phyloP scores from a whole-genome alignment of 1,284 basidiomycete genomes.

The Macrocystidia cucumis region DNA sequence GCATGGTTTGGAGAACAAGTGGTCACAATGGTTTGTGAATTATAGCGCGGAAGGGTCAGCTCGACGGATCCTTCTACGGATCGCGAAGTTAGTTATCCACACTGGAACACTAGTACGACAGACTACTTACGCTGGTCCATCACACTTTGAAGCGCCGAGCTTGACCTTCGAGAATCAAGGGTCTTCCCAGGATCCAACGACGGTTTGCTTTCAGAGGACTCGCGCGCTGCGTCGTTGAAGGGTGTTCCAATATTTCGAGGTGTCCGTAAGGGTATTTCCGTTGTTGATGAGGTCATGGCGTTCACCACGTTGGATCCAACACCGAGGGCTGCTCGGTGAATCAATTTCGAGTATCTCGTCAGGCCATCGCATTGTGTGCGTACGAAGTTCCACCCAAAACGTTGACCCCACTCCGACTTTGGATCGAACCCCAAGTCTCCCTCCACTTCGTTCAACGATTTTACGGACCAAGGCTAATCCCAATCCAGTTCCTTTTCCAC shows the following conservation, averaged over 20 bases:
- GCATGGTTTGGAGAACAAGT: conserved; percentile 4
- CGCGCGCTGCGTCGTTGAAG: too few relatives aligned
- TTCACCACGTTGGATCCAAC: conserved; percentile 8
- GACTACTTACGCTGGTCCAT: conserved; percentile 9
- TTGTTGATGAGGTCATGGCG: too few relatives aligned
- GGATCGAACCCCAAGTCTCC: conserved; percentile 11
- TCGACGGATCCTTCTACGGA: too few relatives aligned
- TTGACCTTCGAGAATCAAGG: neutral
- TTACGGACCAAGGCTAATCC: conserved; percentile 12
- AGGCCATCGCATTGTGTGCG: too few relatives aligned
- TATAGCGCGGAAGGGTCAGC: conserved; percentile 4
- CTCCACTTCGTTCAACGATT: conserved; percentile 12
- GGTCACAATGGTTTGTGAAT: conserved; percentile 2
- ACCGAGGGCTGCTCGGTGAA: conserved; percentile 8
- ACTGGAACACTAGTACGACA: too few relatives aligned
- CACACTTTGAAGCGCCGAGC: conserved; percentile 9
- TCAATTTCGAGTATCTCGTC: too few relatives aligned
- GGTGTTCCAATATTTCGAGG: too few relatives aligned
- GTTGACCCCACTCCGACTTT: conserved; percentile 12
- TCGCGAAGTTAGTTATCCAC: too few relatives aligned
- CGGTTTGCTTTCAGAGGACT: too few relatives aligned
- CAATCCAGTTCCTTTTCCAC: conserved; percentile 13
- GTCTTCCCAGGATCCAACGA: too few relatives aligned
- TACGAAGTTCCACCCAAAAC: conserved; percentile 13
- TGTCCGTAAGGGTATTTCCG: too few relatives aligned